Evolutionary conservation across 495 filamentous ascomycete species (phyloP), one percentile per base, ranked within the genome.

Genomic region (Neurospora sp.): DNA sequence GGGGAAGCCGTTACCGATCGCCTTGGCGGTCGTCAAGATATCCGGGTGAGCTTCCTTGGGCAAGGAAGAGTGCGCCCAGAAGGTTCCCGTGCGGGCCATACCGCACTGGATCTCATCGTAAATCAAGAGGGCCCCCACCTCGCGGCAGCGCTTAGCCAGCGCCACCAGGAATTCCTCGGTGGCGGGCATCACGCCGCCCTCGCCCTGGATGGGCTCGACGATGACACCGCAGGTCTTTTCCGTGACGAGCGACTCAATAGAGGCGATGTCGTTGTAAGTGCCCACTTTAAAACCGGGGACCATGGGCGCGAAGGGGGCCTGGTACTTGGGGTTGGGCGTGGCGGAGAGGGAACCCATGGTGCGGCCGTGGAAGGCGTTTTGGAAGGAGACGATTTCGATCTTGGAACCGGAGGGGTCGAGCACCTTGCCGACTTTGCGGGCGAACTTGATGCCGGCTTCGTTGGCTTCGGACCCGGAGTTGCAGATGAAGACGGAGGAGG

Each of bases 91-190:
- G 37, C 96, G 90, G 27, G 90, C 90, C 7, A 98, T 85, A 40
- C 96, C 96, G 79, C 93, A 97, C 83, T 99, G 94, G 76, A 99
- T 98, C 85, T 99, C 96, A 75, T 99, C 96, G 83, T 93, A 97
- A 77, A 97, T 91, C 71, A 99, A 84, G 11, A 98, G 87, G 0
- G 96, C 96, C 44, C 92, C 93, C 39, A 97, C 93, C 78, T 93
- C 92, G 69, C 90, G 89, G 81, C 95, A 98, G 70, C 94, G 88
- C 75, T 87, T 87, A 72, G 91, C 91, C 12, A 99, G 86, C 0
- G 93, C 90, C 11, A 85, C 73, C 9, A 98, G 86, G 81, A 98
- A 99, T 74, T 92, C 91, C 4, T 90, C 88, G 5, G 87, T 92
- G 3, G 92, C 96, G 12, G 93, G 89, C 75, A 93, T 92, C 42